A percentile compares a stretch with the other conserved stretches of the same genome.
phyloP scores from a whole-genome alignment of 2,329 filamentous ascomycete species.

The Rosellinia necatrix region DNA sequence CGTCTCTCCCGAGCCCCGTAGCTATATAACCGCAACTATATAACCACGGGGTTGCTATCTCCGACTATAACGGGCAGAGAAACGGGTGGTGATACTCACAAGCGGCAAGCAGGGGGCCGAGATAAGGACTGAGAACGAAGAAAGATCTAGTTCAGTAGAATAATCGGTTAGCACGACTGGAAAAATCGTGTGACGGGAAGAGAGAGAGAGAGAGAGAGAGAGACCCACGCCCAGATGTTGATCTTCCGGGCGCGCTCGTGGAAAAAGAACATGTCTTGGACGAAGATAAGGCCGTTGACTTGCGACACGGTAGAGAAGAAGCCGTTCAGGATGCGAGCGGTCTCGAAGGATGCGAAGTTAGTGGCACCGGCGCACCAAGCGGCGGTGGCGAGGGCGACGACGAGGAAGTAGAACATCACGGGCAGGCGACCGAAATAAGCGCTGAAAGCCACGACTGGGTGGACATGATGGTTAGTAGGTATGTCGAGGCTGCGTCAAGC shows the following conservation, averaged over 20 bases:
- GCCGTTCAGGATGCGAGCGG: conserved; percentile 52
- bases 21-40: not conserved
- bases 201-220: conserved; percentile 6
- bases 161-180: not conserved
- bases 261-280: conserved; percentile 65
- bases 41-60: not conserved
- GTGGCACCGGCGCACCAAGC: conserved; percentile 51
- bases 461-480: conserved; percentile 1
- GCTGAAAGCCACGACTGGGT: conserved; percentile 45
- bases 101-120: conserved; percentile 50
- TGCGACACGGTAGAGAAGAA: conserved; percentile 54
- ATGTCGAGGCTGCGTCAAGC: too few species aligned
- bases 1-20: not conserved
- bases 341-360: conserved; percentile 53
- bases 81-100: conserved; percentile 32
- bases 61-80: not conserved
- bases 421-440: conserved; percentile 51
- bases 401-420: conserved; percentile 48
- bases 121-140: conserved; percentile 49
- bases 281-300: conserved; percentile 54
- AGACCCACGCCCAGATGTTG: conserved; percentile 50
- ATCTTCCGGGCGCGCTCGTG: conserved; percentile 59
- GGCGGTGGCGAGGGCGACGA: conserved; percentile 45
- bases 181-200: conserved; percentile 3
- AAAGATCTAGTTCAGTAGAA: conserved; percentile 42